Base-by-base conservation (phyloP, 2,329 filamentous ascomycete species). In the Aureobasidium sp. region DNA sequence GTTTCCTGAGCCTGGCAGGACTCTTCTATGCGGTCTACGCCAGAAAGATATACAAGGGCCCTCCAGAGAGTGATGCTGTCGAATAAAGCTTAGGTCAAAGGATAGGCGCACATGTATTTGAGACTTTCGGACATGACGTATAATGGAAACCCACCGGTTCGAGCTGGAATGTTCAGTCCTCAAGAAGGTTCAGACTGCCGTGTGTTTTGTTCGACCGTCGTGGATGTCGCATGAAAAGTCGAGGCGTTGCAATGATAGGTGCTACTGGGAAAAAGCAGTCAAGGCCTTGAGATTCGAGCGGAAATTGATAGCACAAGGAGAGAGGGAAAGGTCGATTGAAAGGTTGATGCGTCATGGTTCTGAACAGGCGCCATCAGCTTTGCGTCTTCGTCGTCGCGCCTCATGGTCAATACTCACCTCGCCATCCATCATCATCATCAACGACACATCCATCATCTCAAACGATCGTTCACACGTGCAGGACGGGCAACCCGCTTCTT, bases 1-100 rank as follows among this genome's bases (percentile, higher is more conserved):
- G 79, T 4, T 87, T 88, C 64, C 80, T 83, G 61, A 57, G 77
- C 41, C 79, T 90, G 62, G 83, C 87, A 0, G 80, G 78, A 8
- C 72, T 76, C 10, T 91, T 87, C 86, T 91, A 91, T 76, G 77
- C 84, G 67, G 79, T 79, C 57, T 89, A 86, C 85, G 87, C 87
- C 34, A 82, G 83, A 74, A 83, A 84, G 34, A 15, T 39, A 7
- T 59, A 59, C 32, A 24, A 44, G 32, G 56, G 56, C 1, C 56
- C 56, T 8, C 56, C 56, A 2, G 56, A 59, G 56, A 48, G 43
- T 39, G 56, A 59, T 59, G 56, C 56, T 39, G 24, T 59, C 8
- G 43, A 59, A 44, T 59, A 48, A 51, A 29, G 17, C 2, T 2
- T 10, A 1, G 39, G n/a, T 43, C n/a, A 20, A 9, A n/a, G 5